A percentile compares a stretch with the other conserved stretches of the same genome.
phyloP scores from a whole-genome alignment of 495 filamentous ascomycete species.

The Copromyces sp. region DNA sequence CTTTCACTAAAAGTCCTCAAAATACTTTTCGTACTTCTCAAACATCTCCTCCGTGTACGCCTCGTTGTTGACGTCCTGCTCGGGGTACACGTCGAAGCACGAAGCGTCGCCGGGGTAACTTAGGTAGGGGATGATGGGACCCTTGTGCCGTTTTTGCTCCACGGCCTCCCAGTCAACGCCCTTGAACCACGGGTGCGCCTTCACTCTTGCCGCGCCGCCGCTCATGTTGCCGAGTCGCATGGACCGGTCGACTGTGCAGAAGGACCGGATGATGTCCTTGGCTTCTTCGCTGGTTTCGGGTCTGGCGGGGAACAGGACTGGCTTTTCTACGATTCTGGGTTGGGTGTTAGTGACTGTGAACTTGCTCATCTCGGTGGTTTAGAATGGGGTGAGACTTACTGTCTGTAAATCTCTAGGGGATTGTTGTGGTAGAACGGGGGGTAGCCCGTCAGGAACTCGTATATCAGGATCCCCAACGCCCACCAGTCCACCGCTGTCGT shows the following conservation, averaged over 20 bases:
- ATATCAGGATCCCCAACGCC: conserved; percentile 92
- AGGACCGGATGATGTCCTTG: conserved; percentile 69
- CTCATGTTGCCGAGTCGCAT: conserved; percentile 80
- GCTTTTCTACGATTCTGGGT: conserved; percentile 61
- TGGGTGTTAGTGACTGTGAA: background rate
- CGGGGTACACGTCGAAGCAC: conserved; percentile 83
- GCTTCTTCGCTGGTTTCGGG: conserved; percentile 60
- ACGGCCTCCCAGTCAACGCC: conserved; percentile 80
- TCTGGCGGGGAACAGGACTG: conserved; percentile 55
- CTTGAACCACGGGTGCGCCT: conserved; percentile 77
- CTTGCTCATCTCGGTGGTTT: background rate
- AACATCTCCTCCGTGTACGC: conserved; percentile 65
- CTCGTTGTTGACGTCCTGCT: conserved; percentile 42
- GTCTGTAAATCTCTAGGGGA: conserved; percentile 93
- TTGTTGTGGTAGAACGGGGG: conserved; percentile 97
- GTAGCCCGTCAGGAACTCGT: conserved; percentile 91
- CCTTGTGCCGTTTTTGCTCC: conserved; percentile 55
- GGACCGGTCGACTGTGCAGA: conserved; percentile 84
- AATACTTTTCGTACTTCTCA: conserved; percentile 64
- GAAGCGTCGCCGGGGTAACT: conserved; percentile 71
- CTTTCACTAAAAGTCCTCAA: conserved; percentile 58
- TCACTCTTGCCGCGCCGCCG: conserved; percentile 73
- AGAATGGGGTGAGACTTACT: conserved; percentile 35
- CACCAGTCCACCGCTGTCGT: conserved; percentile 98
- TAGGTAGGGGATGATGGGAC: conserved; percentile 80